Conservation (phyloP, 225 moss, liverwort and hornwort species). For the Neckera pumila region DNA sequence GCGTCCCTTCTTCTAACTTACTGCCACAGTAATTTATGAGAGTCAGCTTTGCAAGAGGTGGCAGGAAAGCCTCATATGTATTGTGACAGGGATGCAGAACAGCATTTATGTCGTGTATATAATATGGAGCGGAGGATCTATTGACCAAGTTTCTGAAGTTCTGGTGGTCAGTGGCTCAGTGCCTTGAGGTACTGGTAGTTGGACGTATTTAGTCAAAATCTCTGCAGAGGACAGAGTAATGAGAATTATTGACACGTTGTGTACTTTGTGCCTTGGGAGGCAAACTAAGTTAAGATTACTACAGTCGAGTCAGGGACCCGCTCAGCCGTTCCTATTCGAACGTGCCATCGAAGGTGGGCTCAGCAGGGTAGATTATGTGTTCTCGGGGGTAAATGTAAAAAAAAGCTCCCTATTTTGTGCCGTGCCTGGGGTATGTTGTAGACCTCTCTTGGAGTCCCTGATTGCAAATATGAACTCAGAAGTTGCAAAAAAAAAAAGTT, state of each 20-base stretch:
- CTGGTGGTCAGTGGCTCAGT: background rate
- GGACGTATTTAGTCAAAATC: background rate
- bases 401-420: too few relatives aligned
- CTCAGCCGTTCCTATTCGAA: background rate
- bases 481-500: too few relatives aligned
- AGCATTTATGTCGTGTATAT: background rate
- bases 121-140: background rate
- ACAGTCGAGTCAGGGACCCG: background rate
- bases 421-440: too few relatives aligned
- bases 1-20: background rate
- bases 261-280: background rate
- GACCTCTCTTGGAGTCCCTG: too few relatives aligned
- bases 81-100: background rate
- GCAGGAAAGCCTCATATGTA: background rate
- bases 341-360: too few relatives aligned
- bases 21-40: background rate
- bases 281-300: background rate
- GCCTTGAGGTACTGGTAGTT: background rate
- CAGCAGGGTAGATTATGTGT: too few relatives aligned
- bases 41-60: background rate
- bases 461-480: too few relatives aligned
- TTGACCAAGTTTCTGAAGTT: background rate
- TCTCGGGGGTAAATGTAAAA: too few relatives aligned
- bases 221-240: background rate
- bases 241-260: background rate